Evolutionary conservation across 2,329 filamentous ascomycete genomes (phyloP).

Genomic region (Polychaeton citri): DNA sequence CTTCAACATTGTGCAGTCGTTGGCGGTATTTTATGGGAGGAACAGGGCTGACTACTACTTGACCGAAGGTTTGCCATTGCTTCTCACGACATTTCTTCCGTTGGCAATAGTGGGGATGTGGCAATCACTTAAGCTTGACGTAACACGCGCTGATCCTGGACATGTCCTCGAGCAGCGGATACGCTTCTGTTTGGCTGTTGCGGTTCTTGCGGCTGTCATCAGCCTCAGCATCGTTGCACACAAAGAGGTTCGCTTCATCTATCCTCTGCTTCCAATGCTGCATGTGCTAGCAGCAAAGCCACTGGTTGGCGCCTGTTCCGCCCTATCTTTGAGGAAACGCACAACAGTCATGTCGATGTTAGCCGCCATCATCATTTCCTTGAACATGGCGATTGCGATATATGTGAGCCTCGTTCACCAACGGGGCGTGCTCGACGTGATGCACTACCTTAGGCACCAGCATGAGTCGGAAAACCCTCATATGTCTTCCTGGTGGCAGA

Average conservation of each 20-base stretch:
- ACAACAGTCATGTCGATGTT: not conserved
- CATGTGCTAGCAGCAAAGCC: conserved; percentile 64
- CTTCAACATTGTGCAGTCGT: conserved; percentile 77
- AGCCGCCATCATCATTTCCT: no score
- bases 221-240: conserved; percentile 70
- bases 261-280: conserved; percentile 76
- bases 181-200: conserved; percentile 39
- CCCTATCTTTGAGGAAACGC: conserved; percentile 30
- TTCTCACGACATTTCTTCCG: conserved; percentile 71
- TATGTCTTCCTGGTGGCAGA: not conserved
- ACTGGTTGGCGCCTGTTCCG: conserved; percentile 27
- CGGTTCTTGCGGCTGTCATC: conserved; percentile 45
- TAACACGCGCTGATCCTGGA: not conserved
- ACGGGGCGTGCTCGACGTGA: conserved; percentile 61
- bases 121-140: conserved; percentile 24
- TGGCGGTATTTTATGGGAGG: conserved; percentile 83
- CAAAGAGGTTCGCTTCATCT: conserved; percentile 96
- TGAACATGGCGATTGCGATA: conserved; percentile 57
- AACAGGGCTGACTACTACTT: conserved; percentile 92
- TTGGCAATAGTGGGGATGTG: conserved; percentile 57
- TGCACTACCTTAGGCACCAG: conserved; percentile 64
- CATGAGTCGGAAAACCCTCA: conserved; percentile 48
- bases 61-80: conserved; percentile 74
- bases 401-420: conserved; percentile 72
- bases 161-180: conserved; percentile 4